These are phyloP conservation scores for Lyophyllum atratum DNA, from an alignment of 768 basidiomycete genomes.

Conservation along the genomic window DNA sequence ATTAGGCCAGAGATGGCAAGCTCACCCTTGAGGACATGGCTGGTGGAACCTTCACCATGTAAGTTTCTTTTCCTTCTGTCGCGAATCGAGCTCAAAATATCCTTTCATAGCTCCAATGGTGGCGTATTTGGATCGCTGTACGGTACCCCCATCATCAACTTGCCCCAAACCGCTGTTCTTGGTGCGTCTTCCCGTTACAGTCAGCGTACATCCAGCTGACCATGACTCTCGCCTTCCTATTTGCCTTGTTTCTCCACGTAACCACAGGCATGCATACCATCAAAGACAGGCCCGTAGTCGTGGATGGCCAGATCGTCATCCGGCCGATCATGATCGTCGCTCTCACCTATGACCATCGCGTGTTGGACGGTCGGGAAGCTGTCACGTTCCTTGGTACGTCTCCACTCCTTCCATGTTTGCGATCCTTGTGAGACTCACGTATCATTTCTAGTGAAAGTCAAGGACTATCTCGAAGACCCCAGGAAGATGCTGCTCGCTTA, in stretches of 20 bases:
- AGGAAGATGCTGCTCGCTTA: conserved; percentile 78
- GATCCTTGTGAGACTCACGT: neutral
- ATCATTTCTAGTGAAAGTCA: conserved; percentile 69
- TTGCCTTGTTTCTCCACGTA: neutral
- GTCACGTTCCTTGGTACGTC: conserved; percentile 94
- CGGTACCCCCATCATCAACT: conserved; percentile 99
- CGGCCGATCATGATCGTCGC: conserved; percentile 96
- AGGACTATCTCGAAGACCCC: conserved; percentile 95
- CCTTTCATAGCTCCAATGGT: conserved; percentile 79
- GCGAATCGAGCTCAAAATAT: conserved; percentile 1
- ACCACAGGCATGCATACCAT: conserved; percentile 90
- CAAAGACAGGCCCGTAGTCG: conserved; percentile 88
- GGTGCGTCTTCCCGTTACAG: conserved; percentile 43
- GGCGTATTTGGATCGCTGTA: conserved; percentile 97
- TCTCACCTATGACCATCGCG: conserved; percentile 92
- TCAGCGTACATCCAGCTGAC: neutral
- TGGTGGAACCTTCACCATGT: conserved; percentile 99
- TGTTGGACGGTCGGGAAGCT: conserved; percentile 95
- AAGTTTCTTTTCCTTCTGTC: conserved; percentile 26
- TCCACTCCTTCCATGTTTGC: neutral
- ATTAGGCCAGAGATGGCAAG: conserved; percentile 85
- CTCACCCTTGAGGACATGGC: conserved; percentile 98
- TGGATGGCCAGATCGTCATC: conserved; percentile 94
- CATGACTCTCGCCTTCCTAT: neutral
- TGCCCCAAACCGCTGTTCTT: conserved; percentile 92